These are phyloP conservation scores for Termitomyces sp. DNA, from an alignment of 768 basidiomycete species.

Conservation along the genomic window DNA sequence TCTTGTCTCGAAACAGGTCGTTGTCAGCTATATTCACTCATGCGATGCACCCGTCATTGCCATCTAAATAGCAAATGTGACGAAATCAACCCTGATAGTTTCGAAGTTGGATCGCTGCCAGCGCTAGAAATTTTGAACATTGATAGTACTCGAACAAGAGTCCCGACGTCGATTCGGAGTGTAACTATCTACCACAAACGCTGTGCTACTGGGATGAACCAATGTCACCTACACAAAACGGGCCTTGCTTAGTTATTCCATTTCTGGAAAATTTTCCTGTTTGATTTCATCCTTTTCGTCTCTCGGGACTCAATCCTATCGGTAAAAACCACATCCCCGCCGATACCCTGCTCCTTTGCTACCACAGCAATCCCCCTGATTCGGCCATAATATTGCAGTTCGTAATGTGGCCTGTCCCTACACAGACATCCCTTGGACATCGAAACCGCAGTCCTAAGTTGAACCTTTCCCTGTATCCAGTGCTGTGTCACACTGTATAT, in stretches of 20 bases:
- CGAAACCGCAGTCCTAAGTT: neutral
- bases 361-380: neutral
- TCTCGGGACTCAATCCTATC: neutral
- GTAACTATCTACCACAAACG: neutral
- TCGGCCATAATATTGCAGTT: too few species aligned
- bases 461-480: neutral
- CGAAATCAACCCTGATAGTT: neutral
- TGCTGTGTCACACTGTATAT: neutral
- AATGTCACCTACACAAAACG: neutral
- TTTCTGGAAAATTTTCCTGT: neutral
- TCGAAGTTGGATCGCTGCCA: neutral
- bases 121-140: too few species aligned
- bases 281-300: neutral
- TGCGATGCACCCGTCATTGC: neutral
- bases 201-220: neutral
- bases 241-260: neutral
- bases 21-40: neutral
- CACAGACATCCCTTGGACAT: neutral
- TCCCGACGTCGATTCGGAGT: neutral
- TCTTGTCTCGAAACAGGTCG: neutral
- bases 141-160: too few species aligned
- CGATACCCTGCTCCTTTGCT: neutral
- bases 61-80: neutral
- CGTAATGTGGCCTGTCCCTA: neutral
- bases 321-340: neutral